phyloP scores from a whole-genome alignment of 805 yeast species.

The Metschnikowia bowlesiae region DNA sequence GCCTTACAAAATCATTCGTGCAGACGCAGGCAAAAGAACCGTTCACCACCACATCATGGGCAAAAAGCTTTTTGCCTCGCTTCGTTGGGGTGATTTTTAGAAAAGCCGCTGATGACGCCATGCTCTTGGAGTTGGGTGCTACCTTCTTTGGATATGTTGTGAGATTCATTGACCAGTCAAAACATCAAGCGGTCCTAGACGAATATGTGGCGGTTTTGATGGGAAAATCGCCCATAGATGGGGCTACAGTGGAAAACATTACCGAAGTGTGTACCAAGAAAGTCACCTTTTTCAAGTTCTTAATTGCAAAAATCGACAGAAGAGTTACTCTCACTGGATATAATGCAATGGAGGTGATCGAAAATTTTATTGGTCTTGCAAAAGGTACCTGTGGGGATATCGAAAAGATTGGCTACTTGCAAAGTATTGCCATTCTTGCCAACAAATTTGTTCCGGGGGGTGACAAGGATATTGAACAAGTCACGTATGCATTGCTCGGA shows the following conservation, averaged over 20 bases:
- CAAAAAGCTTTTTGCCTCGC: slow-evolving; percentile 40
- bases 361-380: slow-evolving; percentile 36
- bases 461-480: slow-evolving; percentile 8
- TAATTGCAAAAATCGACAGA: slow-evolving; percentile 53
- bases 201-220: slow-evolving; percentile 37
- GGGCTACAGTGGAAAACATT: slow-evolving; percentile 16
- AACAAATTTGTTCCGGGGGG: slow-evolving; percentile 37
- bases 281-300: slow-evolving; percentile 35
- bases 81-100: slow-evolving; percentile 22
- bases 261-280: slow-evolving; percentile 26
- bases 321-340: slow-evolving; percentile 11
- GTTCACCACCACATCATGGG: slow-evolving; percentile 41
- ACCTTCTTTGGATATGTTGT: slow-evolving; percentile 40
- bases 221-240: slow-evolving; percentile 12
- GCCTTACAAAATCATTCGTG: slow-evolving; percentile 19
- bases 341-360: slow-evolving; percentile 4
- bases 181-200: slow-evolving; percentile 45
- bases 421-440: slow-evolving; percentile 48
- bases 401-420: slow-evolving; percentile 41
- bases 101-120: slow-evolving; percentile 15
- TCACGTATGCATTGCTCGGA: slow-evolving; percentile 3
- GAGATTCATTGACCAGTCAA: slow-evolving; percentile 31
- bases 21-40: slow-evolving; percentile 28
- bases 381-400: background rate
- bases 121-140: slow-evolving; percentile 35